phyloP scores from a whole-genome alignment of 176 grass and related monocot species.

The Triticum urartu region DNA sequence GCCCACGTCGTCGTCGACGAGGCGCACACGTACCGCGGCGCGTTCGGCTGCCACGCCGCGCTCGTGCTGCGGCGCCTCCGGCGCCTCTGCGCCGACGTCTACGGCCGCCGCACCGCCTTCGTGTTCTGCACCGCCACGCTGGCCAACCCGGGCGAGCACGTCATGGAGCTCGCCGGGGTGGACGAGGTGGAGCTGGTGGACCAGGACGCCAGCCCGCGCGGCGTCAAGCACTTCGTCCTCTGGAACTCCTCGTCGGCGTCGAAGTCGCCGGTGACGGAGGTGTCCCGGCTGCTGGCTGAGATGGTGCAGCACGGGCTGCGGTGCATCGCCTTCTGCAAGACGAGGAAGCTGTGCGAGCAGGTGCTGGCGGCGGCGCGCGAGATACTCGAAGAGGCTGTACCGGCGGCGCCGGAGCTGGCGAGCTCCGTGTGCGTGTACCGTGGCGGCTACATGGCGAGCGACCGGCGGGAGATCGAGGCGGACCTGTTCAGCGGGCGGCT shows the following conservation, averaged over 20 bases:
- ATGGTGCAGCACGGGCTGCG: slow-evolving; percentile 83
- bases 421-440: slow-evolving; percentile 64
- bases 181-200: slow-evolving; percentile 43
- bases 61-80: slow-evolving; percentile 49
- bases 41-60: slow-evolving; percentile 78
- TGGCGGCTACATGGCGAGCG: slow-evolving; percentile 62
- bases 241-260: slow-evolving; percentile 54
- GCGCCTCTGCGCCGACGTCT: slow-evolving; percentile 50
- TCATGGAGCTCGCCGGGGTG: slow-evolving; percentile 57
- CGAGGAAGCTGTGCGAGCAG: slow-evolving; percentile 62
- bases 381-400: slow-evolving; percentile 29
- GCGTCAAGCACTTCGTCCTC: slow-evolving; percentile 59
- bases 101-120: slow-evolving; percentile 46
- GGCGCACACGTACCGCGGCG: slow-evolving; percentile 73
- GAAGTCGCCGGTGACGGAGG: slow-evolving; percentile 48
- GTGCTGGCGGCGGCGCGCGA: slow-evolving; percentile 23
- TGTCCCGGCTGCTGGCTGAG: slow-evolving; percentile 57
- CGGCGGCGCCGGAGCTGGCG: slow-evolving; percentile 11
- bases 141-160: slow-evolving; percentile 66
- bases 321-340: slow-evolving; percentile 84
- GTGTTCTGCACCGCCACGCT: slow-evolving; percentile 73
- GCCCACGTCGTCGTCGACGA: slow-evolving; percentile 67
- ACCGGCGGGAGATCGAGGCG: slow-evolving; percentile 65
- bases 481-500: slow-evolving; percentile 59
- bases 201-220: slow-evolving; percentile 61